A percentile compares a stretch with the other conserved stretches of the same genome.
These are phyloP conservation scores for Trichodelitschia bisporula DNA, from an alignment of 495 filamentous ascomycete genomes.

Conservation along the genomic window DNA sequence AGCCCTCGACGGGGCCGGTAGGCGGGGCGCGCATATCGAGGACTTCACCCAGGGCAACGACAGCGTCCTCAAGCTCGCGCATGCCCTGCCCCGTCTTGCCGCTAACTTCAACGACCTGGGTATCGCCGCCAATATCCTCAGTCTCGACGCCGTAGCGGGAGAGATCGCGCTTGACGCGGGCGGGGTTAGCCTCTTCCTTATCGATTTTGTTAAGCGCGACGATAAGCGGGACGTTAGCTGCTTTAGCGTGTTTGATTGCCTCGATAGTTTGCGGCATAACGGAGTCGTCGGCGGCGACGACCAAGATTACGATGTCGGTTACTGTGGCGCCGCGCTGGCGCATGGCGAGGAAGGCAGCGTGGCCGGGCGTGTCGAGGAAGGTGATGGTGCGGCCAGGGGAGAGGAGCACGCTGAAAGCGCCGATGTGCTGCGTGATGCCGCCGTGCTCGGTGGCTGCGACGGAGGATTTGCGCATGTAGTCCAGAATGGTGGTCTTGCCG, in stretches of 20 bases:
- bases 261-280: slow-evolving; percentile 96
- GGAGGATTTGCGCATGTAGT: slow-evolving; percentile 81
- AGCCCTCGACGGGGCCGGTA: slow-evolving; percentile 63
- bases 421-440: slow-evolving; percentile 97
- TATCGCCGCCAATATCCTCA: slow-evolving; percentile 88
- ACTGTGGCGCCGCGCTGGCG: slow-evolving; percentile 85
- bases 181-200: slow-evolving; percentile 51
- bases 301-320: slow-evolving; percentile 89
- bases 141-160: slow-evolving; percentile 67
- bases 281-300: slow-evolving; percentile 91
- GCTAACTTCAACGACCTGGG: slow-evolving; percentile 71
- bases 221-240: slow-evolving; percentile 83
- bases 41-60: slow-evolving; percentile 60
- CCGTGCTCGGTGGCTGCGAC: slow-evolving; percentile 80
- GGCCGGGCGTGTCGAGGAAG: slow-evolving; percentile 92
- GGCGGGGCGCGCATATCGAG: slow-evolving; percentile 67
- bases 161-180: slow-evolving; percentile 73
- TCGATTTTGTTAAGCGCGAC: slow-evolving; percentile 98
- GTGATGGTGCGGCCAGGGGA: slow-evolving; percentile 66
- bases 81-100: slow-evolving; percentile 90
- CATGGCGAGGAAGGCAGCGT: slow-evolving; percentile 90
- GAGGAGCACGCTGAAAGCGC: slow-evolving; percentile 86
- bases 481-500: slow-evolving; percentile 90
- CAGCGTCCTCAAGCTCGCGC: slow-evolving; percentile 74
- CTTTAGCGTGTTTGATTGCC: slow-evolving; percentile 79